A percentile compares a stretch with the other conserved stretches of the same genome.
Evolutionary conservation across 129 eudicot species (phyloP).

Genomic region (Lonicera japonica): DNA sequence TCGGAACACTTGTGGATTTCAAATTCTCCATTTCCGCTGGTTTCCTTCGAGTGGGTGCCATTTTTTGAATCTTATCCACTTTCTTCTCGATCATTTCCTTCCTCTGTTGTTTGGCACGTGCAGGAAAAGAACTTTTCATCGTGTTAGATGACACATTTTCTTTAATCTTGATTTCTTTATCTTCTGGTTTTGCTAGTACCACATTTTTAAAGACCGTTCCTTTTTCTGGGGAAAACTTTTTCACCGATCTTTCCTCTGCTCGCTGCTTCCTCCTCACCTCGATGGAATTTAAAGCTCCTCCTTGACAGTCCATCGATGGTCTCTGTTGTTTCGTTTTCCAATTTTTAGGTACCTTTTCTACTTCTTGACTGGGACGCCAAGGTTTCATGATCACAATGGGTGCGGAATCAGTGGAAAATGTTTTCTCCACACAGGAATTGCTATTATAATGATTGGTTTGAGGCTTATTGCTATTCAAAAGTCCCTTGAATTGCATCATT

Average conservation of each 20-base stretch:
- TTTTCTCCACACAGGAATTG: conserved; percentile 10
- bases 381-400: conserved; percentile 78
- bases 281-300: conserved; percentile 8
- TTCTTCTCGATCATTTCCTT: conserved; percentile 43
- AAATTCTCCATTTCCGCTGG: conserved; percentile 28
- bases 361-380: conserved; percentile 6
- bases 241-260: conserved; percentile 19
- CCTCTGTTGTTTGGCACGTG: conserved; percentile 29
- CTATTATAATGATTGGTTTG: conserved; percentile 16
- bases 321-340: conserved; percentile 18
- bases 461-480: conserved; percentile 26
- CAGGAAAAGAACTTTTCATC: conserved; percentile 31
- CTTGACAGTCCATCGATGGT: conserved; percentile 6
- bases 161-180: conserved; percentile 19
- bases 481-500: conserved; percentile 49
- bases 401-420: conserved; percentile 27
- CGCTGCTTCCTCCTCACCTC: conserved; percentile 14
- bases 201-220: conserved; percentile 11
- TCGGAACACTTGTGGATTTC: conserved; percentile 30
- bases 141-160: conserved; percentile 26
- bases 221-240: conserved; percentile 36
- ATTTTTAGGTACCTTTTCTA: conserved; percentile 4
- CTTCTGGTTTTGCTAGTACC: conserved; percentile 14
- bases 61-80: conserved; percentile 38
- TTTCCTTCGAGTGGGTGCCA: conserved; percentile 27